A percentile compares a stretch with the other conserved stretches of the same genome.
phyloP scores from a whole-genome alignment of 2,329 filamentous ascomycete species.

The Aspergillus clavatus region DNA sequence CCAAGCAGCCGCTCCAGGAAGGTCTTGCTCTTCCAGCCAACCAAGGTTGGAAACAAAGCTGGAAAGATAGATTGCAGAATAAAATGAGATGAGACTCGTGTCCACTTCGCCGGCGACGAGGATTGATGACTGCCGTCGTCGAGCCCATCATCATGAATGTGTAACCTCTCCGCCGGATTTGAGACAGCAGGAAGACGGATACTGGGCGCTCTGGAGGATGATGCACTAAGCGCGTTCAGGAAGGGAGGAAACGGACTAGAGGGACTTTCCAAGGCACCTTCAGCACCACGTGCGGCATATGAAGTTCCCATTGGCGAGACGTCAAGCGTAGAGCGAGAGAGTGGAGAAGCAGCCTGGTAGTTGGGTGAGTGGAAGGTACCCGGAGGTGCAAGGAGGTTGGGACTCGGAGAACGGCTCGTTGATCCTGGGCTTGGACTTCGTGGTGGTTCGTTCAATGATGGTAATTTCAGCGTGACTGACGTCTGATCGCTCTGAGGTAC shows the following conservation, averaged over 20 bases:
- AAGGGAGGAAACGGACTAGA: constrained; percentile 65
- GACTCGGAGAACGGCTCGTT: constrained; percentile 24
- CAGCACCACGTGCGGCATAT: constrained; percentile 8
- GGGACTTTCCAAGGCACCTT: constrained; percentile 30
- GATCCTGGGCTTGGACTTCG: constrained; percentile 30
- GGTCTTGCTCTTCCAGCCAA: constrained; percentile 75
- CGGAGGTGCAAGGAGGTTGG: constrained; percentile 42
- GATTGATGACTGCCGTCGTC: constrained; percentile 38
- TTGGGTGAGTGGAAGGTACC: constrained; percentile 37
- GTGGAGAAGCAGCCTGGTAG: constrained; percentile 25
- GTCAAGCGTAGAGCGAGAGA: constrained; percentile 21
- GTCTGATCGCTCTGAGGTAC: constrained; percentile 20
- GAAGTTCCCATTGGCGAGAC: constrained; percentile 29
- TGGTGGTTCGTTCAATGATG: constrained; percentile 26
- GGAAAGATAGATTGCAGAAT: constrained; percentile 65
- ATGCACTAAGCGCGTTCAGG: constrained; percentile 52
- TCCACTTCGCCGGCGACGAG: constrained; percentile 59
- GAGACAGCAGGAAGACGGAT: constrained; percentile 50
- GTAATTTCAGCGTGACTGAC: constrained; percentile 31
- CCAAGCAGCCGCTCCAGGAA: constrained; percentile 80
- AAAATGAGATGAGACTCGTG: constrained; percentile 72
- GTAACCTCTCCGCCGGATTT: constrained; percentile 32
- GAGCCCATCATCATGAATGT: constrained; percentile 29
- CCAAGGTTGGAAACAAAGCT: constrained; percentile 82
- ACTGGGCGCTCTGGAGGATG: constrained; percentile 49